Percentiles rank a stretch among this genome's conserved stretches.
Conservation (phyloP, 2,329 filamentous ascomycete genomes). For the Helotiales sp. region DNA sequence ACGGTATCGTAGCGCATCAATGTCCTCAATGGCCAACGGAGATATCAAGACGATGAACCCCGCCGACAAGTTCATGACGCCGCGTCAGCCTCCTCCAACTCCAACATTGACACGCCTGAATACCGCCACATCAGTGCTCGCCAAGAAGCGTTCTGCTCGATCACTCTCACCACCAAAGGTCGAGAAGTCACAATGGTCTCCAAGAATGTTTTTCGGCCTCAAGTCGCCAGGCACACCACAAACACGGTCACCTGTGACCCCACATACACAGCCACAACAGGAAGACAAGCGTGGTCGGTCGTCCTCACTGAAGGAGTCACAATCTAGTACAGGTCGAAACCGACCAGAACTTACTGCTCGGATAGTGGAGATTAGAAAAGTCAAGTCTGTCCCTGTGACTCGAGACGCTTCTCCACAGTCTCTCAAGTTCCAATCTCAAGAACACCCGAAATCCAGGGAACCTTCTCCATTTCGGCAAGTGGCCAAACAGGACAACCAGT, state of each 20-base stretch:
- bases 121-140: constrained; percentile 42
- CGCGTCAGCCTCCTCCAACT: constrained; percentile 56
- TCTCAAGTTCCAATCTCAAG: constrained; percentile 4
- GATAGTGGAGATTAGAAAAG: constrained; percentile 11
- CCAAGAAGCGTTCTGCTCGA: constrained; percentile 27
- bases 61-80: constrained; percentile 71
- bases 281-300: constrained; percentile 26
- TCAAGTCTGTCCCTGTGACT: constrained; percentile 19
- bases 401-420: constrained; percentile 25
- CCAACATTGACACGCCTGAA: constrained; percentile 46
- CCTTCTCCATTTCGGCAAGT: constrained; percentile 48
- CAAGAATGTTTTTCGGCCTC: constrained; percentile 31
- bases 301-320: constrained; percentile 19
- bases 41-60: constrained; percentile 77
- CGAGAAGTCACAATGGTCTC: constrained; percentile 31
- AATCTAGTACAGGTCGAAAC: constrained; percentile 11
- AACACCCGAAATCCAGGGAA: constrained; percentile 39
- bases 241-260: not conserved
- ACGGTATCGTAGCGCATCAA: constrained; percentile 64
- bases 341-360: constrained; percentile 10
- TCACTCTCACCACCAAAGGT: constrained; percentile 32
- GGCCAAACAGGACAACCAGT: constrained; percentile 33
- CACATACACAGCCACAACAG: constrained; percentile 6
- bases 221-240: constrained; percentile 19
- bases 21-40: constrained; percentile 57